Evolutionary conservation across 768 basidiomycete genomes (phyloP).

Genomic region (Kwoniella newhampshirensis): DNA sequence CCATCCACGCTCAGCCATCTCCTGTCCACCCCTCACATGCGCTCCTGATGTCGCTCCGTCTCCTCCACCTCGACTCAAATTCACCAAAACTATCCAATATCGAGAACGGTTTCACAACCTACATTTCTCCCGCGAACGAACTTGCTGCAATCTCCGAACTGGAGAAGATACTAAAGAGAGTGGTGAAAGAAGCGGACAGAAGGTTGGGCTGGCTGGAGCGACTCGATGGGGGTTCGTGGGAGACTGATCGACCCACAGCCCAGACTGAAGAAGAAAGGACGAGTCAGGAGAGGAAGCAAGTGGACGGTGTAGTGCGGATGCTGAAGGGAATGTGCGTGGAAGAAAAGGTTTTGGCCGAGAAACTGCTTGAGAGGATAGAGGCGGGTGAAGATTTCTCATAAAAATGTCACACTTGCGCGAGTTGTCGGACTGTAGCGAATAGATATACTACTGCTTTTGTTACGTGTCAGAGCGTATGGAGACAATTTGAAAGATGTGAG

Average conservation of each 20-base stretch:
- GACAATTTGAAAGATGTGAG: too few species aligned
- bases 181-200: slow-evolving; percentile 18
- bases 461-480: too few species aligned
- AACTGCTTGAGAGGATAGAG: slow-evolving; percentile 4
- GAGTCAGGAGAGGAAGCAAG: neutral
- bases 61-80: slow-evolving; percentile 35
- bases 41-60: slow-evolving; percentile 42
- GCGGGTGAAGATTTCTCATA: slow-evolving; percentile 11
- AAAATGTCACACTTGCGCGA: too few species aligned
- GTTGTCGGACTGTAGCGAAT: too few species aligned
- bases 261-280: neutral
- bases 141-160: slow-evolving; percentile 18
- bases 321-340: slow-evolving; percentile 15
- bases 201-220: neutral
- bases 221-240: neutral
- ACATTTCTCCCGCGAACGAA: slow-evolving; percentile 47
- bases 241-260: too few species aligned
- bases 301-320: slow-evolving; percentile 5
- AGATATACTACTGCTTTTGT: too few species aligned
- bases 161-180: slow-evolving; percentile 15
- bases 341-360: slow-evolving; percentile 4
- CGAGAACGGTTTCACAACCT: slow-evolving; percentile 30
- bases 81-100: slow-evolving; percentile 19
- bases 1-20: slow-evolving; percentile 63
- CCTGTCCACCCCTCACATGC: slow-evolving; percentile 78